Evolutionary conservation across 202 grass and related monocot species (phyloP).

Genomic region (Zoysia matrella): DNA sequence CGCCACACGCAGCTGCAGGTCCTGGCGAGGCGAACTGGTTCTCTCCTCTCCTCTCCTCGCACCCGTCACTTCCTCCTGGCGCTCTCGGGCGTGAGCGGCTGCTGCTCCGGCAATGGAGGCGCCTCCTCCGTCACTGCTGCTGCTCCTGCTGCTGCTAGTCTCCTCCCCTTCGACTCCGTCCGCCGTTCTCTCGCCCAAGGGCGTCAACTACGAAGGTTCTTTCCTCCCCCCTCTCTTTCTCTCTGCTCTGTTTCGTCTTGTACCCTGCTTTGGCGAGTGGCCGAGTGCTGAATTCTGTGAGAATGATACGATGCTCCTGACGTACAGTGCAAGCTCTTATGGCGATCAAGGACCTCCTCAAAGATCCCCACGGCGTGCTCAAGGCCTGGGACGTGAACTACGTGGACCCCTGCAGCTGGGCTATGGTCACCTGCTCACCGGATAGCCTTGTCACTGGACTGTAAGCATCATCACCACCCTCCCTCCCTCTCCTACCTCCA

Average conservation of each 20-base stretch:
- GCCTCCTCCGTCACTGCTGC: background rate
- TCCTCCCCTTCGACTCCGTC: constrained; percentile 36
- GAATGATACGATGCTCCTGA: no score
- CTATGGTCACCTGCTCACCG: no score
- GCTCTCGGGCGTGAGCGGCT: no score
- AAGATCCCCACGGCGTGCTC: constrained; percentile 73
- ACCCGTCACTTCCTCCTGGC: no score
- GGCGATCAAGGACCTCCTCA: constrained; percentile 69
- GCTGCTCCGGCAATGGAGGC: constrained; percentile 56
- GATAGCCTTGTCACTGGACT: no score
- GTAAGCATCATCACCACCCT: constrained; percentile 24
- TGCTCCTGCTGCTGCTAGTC: constrained; percentile 43
- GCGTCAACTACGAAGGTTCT: constrained; percentile 37
- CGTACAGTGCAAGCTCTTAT: constrained; percentile 82
- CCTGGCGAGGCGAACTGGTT: no score
- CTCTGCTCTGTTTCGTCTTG: background rate
- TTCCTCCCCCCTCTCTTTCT: background rate
- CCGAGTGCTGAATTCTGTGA: background rate
- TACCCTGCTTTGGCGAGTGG: no score
- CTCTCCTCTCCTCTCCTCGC: no score
- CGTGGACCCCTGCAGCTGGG: constrained; percentile 68
- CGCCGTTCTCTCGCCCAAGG: constrained; percentile 39
- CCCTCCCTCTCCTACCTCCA: no score
- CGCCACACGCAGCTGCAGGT: no score
- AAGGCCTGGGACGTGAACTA: constrained; percentile 86